These are phyloP conservation scores for Pseudopediastrum boryanum DNA, from an alignment of 139 green algal species.

Conservation along the genomic window DNA sequence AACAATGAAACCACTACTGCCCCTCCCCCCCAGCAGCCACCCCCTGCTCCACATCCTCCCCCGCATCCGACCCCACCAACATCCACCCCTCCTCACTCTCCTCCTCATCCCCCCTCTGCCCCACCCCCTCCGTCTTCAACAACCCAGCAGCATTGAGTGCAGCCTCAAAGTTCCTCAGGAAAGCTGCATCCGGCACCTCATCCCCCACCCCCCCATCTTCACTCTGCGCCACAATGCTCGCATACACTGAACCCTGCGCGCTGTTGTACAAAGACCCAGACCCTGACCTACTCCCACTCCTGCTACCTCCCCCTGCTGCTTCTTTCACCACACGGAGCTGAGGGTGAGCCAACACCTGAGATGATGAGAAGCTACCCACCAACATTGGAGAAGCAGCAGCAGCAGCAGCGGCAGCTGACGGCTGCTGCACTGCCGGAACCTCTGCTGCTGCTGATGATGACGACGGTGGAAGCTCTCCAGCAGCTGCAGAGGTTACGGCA, in stretches of 20 bases:
- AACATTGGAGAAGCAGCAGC: neutral
- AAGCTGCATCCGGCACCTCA: slow-evolving; percentile 3
- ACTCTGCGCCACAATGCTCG: slow-evolving; percentile 30
- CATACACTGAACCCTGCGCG: slow-evolving; percentile 6
- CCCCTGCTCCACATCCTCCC: neutral
- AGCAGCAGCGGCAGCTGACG: neutral
- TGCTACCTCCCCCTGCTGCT: slow-evolving; percentile 13
- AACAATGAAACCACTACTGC: too few species aligned
- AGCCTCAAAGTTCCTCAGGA: slow-evolving; percentile 31
- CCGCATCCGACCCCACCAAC: neutral
- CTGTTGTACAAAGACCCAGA: neutral
- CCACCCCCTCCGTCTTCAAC: neutral
- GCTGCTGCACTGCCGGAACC: neutral
- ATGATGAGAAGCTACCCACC: neutral
- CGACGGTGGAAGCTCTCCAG: too few species aligned
- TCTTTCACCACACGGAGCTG: too few species aligned
- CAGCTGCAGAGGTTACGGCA: neutral
- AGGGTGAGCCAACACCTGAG: neutral
- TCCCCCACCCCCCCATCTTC: neutral
- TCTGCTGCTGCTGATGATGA: too few species aligned
- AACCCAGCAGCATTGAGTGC: slow-evolving; percentile 33
- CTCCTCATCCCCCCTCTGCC: neutral
- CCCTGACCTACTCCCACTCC: neutral
- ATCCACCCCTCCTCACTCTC: slow-evolving; percentile 22
- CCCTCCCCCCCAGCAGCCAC: neutral